phyloP scores from a whole-genome alignment of 345 rosid genomes.

The Geranium brycei region DNA sequence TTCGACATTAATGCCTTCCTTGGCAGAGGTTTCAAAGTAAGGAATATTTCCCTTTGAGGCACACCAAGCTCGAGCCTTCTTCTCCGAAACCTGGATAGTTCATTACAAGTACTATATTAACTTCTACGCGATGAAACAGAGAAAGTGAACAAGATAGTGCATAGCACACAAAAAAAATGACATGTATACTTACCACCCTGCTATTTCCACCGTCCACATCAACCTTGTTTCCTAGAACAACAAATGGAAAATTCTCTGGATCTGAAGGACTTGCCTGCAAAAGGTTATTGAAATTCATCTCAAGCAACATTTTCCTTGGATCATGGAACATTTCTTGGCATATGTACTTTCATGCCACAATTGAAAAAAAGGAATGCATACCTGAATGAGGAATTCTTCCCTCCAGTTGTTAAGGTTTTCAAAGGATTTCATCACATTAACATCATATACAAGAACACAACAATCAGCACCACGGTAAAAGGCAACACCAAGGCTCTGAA shows the following conservation, averaged over 20 bases:
- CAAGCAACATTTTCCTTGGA: not conserved
- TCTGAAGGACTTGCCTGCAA: slow-evolving; percentile 91
- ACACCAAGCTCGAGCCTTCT: slow-evolving; percentile 95
- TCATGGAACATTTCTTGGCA: not conserved
- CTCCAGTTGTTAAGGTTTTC: slow-evolving; percentile 78
- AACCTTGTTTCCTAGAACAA: slow-evolving; percentile 77
- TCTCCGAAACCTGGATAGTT: slow-evolving; percentile 65
- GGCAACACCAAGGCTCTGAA: slow-evolving; percentile 85
- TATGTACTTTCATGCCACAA: not conserved
- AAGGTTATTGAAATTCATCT: slow-evolving; percentile 6
- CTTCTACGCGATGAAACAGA: not conserved
- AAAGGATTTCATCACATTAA: slow-evolving; percentile 23
- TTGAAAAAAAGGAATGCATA: slow-evolving; percentile 5
- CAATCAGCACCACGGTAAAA: slow-evolving; percentile 42
- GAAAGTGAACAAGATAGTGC: not conserved
- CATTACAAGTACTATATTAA: not conserved
- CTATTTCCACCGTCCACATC: slow-evolving; percentile 91
- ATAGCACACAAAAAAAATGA: slow-evolving; percentile 6
- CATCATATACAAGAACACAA: slow-evolving; percentile 2
- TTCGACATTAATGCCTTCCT: slow-evolving; percentile 91
- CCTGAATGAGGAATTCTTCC: slow-evolving; percentile 78
- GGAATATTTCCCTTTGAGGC: slow-evolving; percentile 96
- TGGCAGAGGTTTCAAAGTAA: slow-evolving; percentile 96
- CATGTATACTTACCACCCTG: slow-evolving; percentile 52
- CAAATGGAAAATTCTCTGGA: slow-evolving; percentile 92